A percentile compares a stretch with the other conserved stretches of the same genome.
These are phyloP conservation scores for Hirsutella rhossiliensis DNA, from an alignment of 2,329 filamentous ascomycete genomes.

Conservation along the genomic window DNA sequence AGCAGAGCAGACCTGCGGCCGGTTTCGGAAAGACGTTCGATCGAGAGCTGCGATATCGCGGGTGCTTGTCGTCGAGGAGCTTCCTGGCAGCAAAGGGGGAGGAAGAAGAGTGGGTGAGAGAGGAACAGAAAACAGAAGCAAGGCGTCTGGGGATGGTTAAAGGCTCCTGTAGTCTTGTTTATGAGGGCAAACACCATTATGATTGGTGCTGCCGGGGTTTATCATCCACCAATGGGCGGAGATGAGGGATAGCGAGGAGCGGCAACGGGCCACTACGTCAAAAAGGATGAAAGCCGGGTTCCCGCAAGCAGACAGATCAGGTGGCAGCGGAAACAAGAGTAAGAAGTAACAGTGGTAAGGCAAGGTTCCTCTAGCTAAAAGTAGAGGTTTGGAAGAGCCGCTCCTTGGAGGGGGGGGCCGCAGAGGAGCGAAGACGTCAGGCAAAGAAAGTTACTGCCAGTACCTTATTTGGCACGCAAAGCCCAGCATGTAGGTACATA, in stretches of 20 bases:
- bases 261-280: slow-evolving; percentile 15
- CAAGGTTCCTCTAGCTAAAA: neutral
- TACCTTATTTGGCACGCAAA: neutral
- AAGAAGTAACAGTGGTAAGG: slow-evolving; percentile 1
- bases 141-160: slow-evolving; percentile 17
- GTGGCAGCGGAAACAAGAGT: slow-evolving; percentile 2
- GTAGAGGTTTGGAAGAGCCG: neutral
- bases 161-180: slow-evolving; percentile 14
- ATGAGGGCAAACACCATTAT: slow-evolving; percentile 15
- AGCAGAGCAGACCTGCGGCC: neutral
- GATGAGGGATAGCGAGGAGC: slow-evolving; percentile 21
- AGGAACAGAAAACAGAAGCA: slow-evolving; percentile 3
- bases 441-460: neutral
- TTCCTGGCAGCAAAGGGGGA: neutral
- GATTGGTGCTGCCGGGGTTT: slow-evolving; percentile 21
- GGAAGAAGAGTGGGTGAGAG: neutral
- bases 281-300: slow-evolving; percentile 5
- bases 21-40: neutral
- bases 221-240: slow-evolving; percentile 20
- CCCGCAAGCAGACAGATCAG: neutral
- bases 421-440: slow-evolving; percentile 1
- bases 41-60: neutral
- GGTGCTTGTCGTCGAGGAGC: neutral
- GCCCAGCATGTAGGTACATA: too few species aligned
- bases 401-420: neutral